Conservation (phyloP, 164 flowering plant species). For the Pachysandra terminalis region DNA sequence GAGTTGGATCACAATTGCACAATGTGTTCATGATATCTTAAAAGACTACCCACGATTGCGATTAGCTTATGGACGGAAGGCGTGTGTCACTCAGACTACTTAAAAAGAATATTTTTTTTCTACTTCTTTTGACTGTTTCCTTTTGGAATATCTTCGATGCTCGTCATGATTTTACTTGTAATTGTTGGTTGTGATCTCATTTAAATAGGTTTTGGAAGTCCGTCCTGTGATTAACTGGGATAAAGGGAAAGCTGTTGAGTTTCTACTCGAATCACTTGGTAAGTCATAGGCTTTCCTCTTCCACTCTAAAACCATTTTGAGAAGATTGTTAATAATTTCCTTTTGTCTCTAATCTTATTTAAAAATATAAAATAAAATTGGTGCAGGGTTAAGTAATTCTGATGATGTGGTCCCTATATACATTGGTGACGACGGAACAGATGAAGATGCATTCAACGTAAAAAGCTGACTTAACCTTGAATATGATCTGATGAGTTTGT, state of each 20-base stretch:
- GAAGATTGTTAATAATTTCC: too few relatives aligned
- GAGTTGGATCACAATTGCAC: conserved; percentile 75
- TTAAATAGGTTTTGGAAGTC: conserved; percentile 82
- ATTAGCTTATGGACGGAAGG: conserved; percentile 96
- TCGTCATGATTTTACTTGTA: not conserved
- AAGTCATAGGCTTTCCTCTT: conserved; percentile 1
- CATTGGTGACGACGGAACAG: conserved; percentile 82
- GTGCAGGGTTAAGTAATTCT: conserved; percentile 49
- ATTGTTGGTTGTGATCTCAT: not conserved
- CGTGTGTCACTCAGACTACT: conserved; percentile 13
- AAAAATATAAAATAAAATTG: not conserved
- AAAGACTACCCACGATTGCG: conserved; percentile 77
- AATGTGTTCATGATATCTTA: conserved; percentile 60
- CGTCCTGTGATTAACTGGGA: conserved; percentile 95
- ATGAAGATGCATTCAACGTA: conserved; percentile 86
- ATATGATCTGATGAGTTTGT: too few relatives aligned
- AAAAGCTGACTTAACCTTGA: not conserved
- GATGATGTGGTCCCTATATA: conserved; percentile 77
- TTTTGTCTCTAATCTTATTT: too few relatives aligned
- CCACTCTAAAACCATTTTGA: too few relatives aligned
- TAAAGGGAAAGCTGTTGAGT: conserved; percentile 96
- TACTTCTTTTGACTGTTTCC: not conserved
- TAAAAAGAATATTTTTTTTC: too few relatives aligned
- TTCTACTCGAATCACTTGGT: conserved; percentile 92
- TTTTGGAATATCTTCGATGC: too few relatives aligned